A percentile compares a stretch with the other conserved stretches of the same genome.
These are phyloP conservation scores for Aphanoascus verrucosus DNA, from an alignment of 2,329 filamentous ascomycete species.

Conservation along the genomic window DNA sequence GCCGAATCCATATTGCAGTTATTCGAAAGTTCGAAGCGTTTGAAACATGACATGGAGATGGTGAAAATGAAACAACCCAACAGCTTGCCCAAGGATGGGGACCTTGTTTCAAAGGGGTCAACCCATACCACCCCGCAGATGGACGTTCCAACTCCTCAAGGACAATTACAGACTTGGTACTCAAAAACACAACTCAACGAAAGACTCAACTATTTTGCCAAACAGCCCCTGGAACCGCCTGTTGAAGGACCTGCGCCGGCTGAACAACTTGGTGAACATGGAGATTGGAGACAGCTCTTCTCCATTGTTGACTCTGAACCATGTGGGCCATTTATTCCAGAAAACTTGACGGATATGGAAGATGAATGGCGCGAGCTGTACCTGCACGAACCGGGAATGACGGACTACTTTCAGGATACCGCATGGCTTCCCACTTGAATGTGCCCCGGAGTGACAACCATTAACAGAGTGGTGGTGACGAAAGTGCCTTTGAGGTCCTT, in stretches of 20 bases:
- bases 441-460: too few relatives aligned
- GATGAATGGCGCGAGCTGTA: conserved; percentile 39
- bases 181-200: conserved; percentile 10
- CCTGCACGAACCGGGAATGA: conserved; percentile 34
- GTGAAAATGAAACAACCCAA: conserved; percentile 28
- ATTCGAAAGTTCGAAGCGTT: conserved; percentile 35
- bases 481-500: too few relatives aligned
- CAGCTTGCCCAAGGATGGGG: conserved; percentile 17
- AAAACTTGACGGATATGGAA: conserved; percentile 32
- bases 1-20: conserved; percentile 35
- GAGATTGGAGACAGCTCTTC: conserved; percentile 35
- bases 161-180: conserved; percentile 9
- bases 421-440: conserved; percentile 29
- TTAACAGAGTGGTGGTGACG: too few relatives aligned
- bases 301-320: conserved; percentile 32
- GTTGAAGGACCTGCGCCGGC: conserved; percentile 10
- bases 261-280: conserved; percentile 27
- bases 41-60: conserved; percentile 33
- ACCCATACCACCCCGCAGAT: conserved; percentile 6
- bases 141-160: conserved; percentile 9
- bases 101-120: conserved; percentile 3
- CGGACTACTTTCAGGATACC: conserved; percentile 33
- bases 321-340: conserved; percentile 28
- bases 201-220: conserved; percentile 12
- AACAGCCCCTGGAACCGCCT: conserved; percentile 4